These are phyloP conservation scores for Physaria fendleri DNA, from an alignment of 345 rosid genomes.

Conservation along the genomic window DNA sequence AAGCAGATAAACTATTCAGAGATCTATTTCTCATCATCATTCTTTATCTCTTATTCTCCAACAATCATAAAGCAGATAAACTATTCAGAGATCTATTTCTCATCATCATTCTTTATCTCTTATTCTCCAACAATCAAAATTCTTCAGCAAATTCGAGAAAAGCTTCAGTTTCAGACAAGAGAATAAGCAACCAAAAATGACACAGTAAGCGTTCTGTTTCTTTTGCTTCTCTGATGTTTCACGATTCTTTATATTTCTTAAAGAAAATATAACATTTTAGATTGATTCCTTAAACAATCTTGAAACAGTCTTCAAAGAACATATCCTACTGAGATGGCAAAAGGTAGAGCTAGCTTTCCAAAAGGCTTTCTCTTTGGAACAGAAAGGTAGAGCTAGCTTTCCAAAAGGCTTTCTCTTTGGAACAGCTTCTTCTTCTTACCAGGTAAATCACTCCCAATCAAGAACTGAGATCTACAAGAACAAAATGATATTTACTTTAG, in stretches of 20 bases:
- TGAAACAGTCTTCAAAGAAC: slow-evolving; percentile 23
- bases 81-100: slow-evolving; percentile 4
- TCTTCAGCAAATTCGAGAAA: not conserved
- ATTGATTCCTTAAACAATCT: not conserved
- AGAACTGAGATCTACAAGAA: not conserved
- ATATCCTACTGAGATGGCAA: slow-evolving; percentile 21
- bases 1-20: not conserved
- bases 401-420: slow-evolving; percentile 37
- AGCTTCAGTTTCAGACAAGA: slow-evolving; percentile 9
- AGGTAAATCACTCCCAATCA: slow-evolving; percentile 16
- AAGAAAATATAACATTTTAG: not conserved
- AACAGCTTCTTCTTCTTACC: slow-evolving; percentile 40
- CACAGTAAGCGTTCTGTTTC: slow-evolving; percentile 24
- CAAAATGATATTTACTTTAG: not conserved
- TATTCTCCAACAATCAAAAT: not conserved
- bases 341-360: slow-evolving; percentile 35
- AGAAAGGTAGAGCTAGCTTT: slow-evolving; percentile 31
- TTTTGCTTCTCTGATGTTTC: not conserved
- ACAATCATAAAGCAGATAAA: not conserved
- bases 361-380: slow-evolving; percentile 37
- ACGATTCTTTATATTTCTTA: not conserved
- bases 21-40: slow-evolving; percentile 11
- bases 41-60: not conserved
- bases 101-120: not conserved
- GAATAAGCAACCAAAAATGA: slow-evolving; percentile 13